Base-by-base conservation (phyloP, 192 early-diverging fungal species). In the Coemansia sp. region DNA sequence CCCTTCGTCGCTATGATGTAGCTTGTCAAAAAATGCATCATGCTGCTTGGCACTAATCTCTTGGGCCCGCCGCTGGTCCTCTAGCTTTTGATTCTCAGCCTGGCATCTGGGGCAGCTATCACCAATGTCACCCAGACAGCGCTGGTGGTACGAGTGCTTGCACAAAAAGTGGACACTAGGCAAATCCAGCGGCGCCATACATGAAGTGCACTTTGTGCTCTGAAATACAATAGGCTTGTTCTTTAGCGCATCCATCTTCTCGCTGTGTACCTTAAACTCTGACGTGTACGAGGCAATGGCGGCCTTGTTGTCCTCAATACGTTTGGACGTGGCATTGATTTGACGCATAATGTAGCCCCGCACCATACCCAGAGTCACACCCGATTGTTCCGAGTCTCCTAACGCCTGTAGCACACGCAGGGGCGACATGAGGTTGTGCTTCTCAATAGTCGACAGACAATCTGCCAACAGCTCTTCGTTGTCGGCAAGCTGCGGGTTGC, bases 131-230 rank as follows among this genome's bases (percentile, higher is more conserved):
- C 85, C 86, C n/a, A 84, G 74, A 62, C 86, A 93, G 71, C 93
- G 75, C 66, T 92, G 88, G 73, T 99, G 97, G 68, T 90, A 99
- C 47, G 93, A 92, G 63, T 99, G 97, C 60, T 90, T 85, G 81
- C 97, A 99, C 64, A 96, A 67, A 70, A 97, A 99, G 63, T 97
- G 93, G 0, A 99, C 83, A 26, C 89, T 87, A 0, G 97, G 97
- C 58, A 99, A 63, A 56, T 99, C 94, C 31, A 99, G 69, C 48
- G 83, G 85, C 1, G 84, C 84, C 51, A 85, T 84, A 60, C 91
- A 91, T 2, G 74, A 69, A 49, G 82, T 83, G 73, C 92, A 90
- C 61, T 90, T 88, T 48, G 87, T 89, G 66, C 88, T 86, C 69
- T 93, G 90, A 69, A 91, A 93, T 17, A 93, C 71, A 15, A 85